Evolutionary conservation across 495 filamentous ascomycete genomes (phyloP), one percentile per base, ranked within the genome.

Genomic region (Podospora tetraspora): DNA sequence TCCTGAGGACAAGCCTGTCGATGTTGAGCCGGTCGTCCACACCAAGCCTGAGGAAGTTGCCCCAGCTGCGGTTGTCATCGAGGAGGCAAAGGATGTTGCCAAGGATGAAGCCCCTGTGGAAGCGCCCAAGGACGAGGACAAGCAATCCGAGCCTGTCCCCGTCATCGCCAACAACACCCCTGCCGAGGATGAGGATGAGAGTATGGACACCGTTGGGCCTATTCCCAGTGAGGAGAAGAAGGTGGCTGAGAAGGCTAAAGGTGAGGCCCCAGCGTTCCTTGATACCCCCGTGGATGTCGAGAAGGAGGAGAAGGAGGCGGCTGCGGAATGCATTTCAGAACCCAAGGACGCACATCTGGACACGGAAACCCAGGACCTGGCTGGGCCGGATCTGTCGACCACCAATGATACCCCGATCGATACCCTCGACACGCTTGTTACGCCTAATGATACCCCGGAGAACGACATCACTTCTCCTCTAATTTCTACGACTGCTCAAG

Each of bases 211-310:
- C 4, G 75, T 77, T 73, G 77, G 74, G 60, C 77, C 74, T 19
- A 78, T 79, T 57, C 72, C 74, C 64, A 69, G 72, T 62, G 76
- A 80, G 23, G 71, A 75, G 61, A 78, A 72, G 70, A 59, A 73
- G 59, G 71, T 71, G 43, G 73, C 72, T 66, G 79, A 70, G 67
- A 71, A 67, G 66, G 72, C 73, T 62, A 76, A 72, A 79, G 79
- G 78, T 80, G 78, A 80, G 79, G 73, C 72, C 69, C 71, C 72
- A 70, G 73, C 71, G 71, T 76, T 73, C 72, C 71, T 70, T 74
- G 71, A 76, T 76, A 73, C 74, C 73, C 72, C 73, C 72, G 64
- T 62, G 63, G 72, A 70, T 66, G 34, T 66, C 67, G 75, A 64
- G 69, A 66, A 72, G 74, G 69, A 74, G 66, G 61, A 63, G 59